Evolutionary conservation across 2,329 filamentous ascomycete species (phyloP).

Genomic region (Aspergillus sp.): DNA sequence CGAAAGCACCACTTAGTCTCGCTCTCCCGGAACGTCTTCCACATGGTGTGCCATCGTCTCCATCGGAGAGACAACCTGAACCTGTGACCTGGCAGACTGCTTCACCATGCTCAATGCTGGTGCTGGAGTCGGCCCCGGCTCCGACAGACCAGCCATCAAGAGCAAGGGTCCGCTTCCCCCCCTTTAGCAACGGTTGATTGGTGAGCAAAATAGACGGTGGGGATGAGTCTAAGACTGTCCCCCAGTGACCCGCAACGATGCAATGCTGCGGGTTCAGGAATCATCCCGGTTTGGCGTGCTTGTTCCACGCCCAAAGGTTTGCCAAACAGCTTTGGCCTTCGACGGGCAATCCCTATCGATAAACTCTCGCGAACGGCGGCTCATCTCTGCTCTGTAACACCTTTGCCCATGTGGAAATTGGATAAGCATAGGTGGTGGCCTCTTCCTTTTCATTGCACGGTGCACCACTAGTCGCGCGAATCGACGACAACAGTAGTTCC

Average conservation of each 20-base stretch:
- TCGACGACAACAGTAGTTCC: neutral
- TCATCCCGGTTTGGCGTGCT: slow-evolving; percentile 14
- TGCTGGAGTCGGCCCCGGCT: slow-evolving; percentile 16
- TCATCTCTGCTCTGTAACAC: neutral
- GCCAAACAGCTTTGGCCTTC: neutral
- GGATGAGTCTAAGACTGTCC: slow-evolving; percentile 16
- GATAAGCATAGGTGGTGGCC: neutral
- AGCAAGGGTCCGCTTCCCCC: slow-evolving; percentile 13
- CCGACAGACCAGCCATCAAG: slow-evolving; percentile 15
- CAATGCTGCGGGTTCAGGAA: slow-evolving; percentile 15
- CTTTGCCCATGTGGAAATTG: neutral
- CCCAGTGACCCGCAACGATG: slow-evolving; percentile 21
- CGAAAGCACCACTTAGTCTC: slow-evolving; percentile 23
- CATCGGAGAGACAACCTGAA: slow-evolving; percentile 10
- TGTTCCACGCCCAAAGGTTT: slow-evolving; percentile 28
- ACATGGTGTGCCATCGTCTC: slow-evolving; percentile 23
- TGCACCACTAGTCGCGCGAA: neutral
- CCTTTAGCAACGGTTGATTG: slow-evolving; percentile 22
- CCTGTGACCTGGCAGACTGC: neutral
- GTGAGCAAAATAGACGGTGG: slow-evolving; percentile 18
- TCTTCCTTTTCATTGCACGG: neutral
- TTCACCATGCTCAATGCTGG: slow-evolving; percentile 2
- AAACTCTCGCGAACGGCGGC: slow-evolving; percentile 6
- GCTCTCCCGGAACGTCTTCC: slow-evolving; percentile 23
- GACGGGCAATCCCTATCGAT: slow-evolving; percentile 4